Evolutionary conservation across 2,329 filamentous ascomycete genomes (phyloP).

Genomic region (Drechslerella coelobrocha): DNA sequence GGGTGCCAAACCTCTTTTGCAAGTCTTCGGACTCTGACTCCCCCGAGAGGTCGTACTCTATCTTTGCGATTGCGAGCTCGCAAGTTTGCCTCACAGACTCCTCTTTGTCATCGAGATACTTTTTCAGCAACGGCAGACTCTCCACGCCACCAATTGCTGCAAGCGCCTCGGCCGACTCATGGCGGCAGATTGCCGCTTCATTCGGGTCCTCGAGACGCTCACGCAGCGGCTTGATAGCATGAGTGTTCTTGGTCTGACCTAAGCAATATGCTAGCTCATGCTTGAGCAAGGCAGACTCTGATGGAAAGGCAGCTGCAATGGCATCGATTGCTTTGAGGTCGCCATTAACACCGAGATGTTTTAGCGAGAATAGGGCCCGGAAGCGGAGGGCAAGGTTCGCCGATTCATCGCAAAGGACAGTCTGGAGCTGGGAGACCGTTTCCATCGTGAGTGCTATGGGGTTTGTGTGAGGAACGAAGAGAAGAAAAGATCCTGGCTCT

Average conservation of each 20-base stretch:
- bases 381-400: slow-evolving; percentile 83
- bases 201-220: slow-evolving; percentile 76
- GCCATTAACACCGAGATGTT: slow-evolving; percentile 80
- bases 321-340: slow-evolving; percentile 72
- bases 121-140: slow-evolving; percentile 75
- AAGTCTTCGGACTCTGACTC: slow-evolving; percentile 75
- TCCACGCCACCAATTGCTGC: slow-evolving; percentile 80
- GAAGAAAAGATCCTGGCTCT: too few relatives aligned
- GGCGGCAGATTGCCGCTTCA: slow-evolving; percentile 94
- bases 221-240: slow-evolving; percentile 70
- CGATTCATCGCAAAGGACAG: slow-evolving; percentile 81
- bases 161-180: slow-evolving; percentile 94
- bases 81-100: slow-evolving; percentile 93
- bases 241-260: slow-evolving; percentile 81
- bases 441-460: slow-evolving; percentile 46
- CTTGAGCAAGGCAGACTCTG: slow-evolving; percentile 87
- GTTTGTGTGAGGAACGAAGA: too few relatives aligned
- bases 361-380: slow-evolving; percentile 95
- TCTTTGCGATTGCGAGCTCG: slow-evolving; percentile 92
- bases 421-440: slow-evolving; percentile 68
- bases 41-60: slow-evolving; percentile 87
- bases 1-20: slow-evolving; percentile 80
- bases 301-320: slow-evolving; percentile 84
- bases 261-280: slow-evolving; percentile 97
- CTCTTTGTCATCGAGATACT: slow-evolving; percentile 74